Conservation (phyloP, 1,139 yeast genomes). For the Kodamaea fungicola region DNA sequence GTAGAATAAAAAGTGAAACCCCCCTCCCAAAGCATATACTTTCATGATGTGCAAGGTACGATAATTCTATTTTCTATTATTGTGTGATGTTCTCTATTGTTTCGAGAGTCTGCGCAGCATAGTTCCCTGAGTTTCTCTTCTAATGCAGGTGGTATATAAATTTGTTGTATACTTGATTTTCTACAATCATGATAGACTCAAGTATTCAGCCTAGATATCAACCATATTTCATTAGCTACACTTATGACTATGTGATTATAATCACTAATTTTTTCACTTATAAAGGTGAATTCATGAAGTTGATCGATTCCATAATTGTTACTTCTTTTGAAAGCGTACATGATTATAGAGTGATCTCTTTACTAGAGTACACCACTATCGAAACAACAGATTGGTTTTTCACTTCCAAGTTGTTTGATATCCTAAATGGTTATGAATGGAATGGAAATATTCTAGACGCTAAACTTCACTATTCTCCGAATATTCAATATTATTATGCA, state of each 20-base stretch:
- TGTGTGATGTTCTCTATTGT: too few relatives aligned
- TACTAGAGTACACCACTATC: constrained; percentile 10
- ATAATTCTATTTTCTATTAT: too few relatives aligned
- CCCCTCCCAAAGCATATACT: too few relatives aligned
- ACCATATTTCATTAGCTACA: too few relatives aligned
- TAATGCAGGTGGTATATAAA: too few relatives aligned
- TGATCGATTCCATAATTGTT: constrained; percentile 15
- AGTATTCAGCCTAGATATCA: too few relatives aligned
- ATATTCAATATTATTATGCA: neutral
- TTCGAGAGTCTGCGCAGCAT: neutral
- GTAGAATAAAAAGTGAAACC: too few relatives aligned
- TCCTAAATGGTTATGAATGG: constrained; percentile 28
- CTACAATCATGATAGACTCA: too few relatives aligned
- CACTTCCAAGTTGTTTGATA: constrained; percentile 15
- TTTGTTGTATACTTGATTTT: too few relatives aligned
- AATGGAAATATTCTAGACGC: constrained; percentile 18
- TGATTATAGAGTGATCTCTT: neutral
- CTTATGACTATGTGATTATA: too few relatives aligned
- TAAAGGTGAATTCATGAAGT: constrained; percentile 5
- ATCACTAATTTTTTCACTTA: too few relatives aligned
- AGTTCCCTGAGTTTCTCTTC: constrained; percentile 4
- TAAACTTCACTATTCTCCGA: constrained; percentile 4
- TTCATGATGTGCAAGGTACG: too few relatives aligned
- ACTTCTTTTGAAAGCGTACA: constrained; percentile 8
- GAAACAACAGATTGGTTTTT: constrained; percentile 16